A percentile compares a stretch with the other conserved stretches of the same genome.
Conservation (phyloP, 2,329 filamentous ascomycete genomes). For the Xylaria sp. region DNA sequence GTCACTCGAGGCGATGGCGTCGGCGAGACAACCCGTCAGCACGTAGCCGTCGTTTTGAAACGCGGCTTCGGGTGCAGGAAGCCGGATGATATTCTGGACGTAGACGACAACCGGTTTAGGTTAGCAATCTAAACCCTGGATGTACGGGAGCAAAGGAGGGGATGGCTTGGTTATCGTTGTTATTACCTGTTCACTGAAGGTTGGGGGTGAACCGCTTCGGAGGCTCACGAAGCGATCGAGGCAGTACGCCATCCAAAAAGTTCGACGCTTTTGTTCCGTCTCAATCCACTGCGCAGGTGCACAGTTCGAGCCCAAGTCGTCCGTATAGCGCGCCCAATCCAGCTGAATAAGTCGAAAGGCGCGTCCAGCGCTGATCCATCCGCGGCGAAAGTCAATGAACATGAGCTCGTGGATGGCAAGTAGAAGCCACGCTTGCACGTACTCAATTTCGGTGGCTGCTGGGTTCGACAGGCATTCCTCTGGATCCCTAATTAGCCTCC, state of each 20-base stretch:
- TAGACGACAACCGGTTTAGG: not conserved
- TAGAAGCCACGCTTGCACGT: slow-evolving; percentile 52
- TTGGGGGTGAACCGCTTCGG: slow-evolving; percentile 41
- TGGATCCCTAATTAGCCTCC: slow-evolving; percentile 16
- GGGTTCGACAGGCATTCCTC: slow-evolving; percentile 1
- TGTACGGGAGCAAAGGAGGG: not conserved
- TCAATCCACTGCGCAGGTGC: slow-evolving; percentile 42
- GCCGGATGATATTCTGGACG: slow-evolving; percentile 49
- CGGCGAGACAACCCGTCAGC: slow-evolving; percentile 45
- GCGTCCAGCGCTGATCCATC: slow-evolving; percentile 52
- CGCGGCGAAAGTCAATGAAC: slow-evolving; percentile 48
- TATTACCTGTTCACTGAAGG: slow-evolving; percentile 47
- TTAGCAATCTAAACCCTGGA: slow-evolving; percentile 12
- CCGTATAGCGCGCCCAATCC: slow-evolving; percentile 51
- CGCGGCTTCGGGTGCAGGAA: slow-evolving; percentile 50
- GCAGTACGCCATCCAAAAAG: slow-evolving; percentile 54
- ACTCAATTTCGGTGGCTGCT: slow-evolving; percentile 41
- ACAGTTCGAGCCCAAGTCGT: slow-evolving; percentile 36
- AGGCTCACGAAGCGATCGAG: slow-evolving; percentile 48
- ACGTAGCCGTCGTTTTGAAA: slow-evolving; percentile 50
- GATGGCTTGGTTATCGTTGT: not conserved
- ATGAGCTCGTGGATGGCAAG: slow-evolving; percentile 52
- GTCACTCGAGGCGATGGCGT: slow-evolving; percentile 42
- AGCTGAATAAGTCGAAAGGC: slow-evolving; percentile 52
- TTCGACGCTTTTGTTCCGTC: slow-evolving; percentile 51